Conservation (phyloP, 2,329 filamentous ascomycete genomes). For the Lachnellula willkommii region DNA sequence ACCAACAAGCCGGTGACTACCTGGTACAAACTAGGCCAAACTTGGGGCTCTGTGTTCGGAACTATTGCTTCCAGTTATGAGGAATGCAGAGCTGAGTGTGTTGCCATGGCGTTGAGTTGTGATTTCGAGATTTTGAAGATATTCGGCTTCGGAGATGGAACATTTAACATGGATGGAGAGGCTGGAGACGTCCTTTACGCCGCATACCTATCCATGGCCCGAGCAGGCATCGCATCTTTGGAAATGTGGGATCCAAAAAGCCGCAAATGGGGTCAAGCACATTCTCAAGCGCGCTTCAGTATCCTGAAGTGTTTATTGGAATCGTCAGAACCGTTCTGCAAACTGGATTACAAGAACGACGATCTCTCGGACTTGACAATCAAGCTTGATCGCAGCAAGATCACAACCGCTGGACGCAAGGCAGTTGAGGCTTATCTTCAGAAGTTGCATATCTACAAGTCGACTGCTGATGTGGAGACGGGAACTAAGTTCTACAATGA, state of each 20-base stretch:
- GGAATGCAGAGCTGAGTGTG: constrained; percentile 89
- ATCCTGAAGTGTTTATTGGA: constrained; percentile 82
- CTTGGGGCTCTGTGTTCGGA: constrained; percentile 90
- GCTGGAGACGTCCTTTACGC: constrained; percentile 85
- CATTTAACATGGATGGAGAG: constrained; percentile 62
- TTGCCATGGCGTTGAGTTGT: constrained; percentile 85
- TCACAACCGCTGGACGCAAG: constrained; percentile 73
- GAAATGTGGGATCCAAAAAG: constrained; percentile 94
- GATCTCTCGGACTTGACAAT: constrained; percentile 78
- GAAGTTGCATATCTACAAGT: constrained; percentile 89
- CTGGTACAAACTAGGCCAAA: constrained; percentile 94
- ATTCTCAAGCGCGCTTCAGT: constrained; percentile 86
- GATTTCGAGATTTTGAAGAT: constrained; percentile 86
- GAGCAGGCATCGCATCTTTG: constrained; percentile 80
- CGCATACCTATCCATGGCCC: constrained; percentile 88
- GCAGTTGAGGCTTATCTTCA: constrained; percentile 82
- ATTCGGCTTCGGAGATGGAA: constrained; percentile 83
- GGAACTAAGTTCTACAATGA: constrained; percentile 77
- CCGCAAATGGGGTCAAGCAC: constrained; percentile 86
- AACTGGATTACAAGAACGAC: constrained; percentile 62
- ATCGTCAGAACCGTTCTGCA: constrained; percentile 82
- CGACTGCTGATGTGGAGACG: constrained; percentile 73
- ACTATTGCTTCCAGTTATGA: constrained; percentile 84
- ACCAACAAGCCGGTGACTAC: constrained; percentile 71
- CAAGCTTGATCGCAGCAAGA: constrained; percentile 78